A percentile compares a stretch with the other conserved stretches of the same genome.
These are phyloP conservation scores for Odontarrhena argentea DNA, from an alignment of 345 rosid species.

Conservation along the genomic window DNA sequence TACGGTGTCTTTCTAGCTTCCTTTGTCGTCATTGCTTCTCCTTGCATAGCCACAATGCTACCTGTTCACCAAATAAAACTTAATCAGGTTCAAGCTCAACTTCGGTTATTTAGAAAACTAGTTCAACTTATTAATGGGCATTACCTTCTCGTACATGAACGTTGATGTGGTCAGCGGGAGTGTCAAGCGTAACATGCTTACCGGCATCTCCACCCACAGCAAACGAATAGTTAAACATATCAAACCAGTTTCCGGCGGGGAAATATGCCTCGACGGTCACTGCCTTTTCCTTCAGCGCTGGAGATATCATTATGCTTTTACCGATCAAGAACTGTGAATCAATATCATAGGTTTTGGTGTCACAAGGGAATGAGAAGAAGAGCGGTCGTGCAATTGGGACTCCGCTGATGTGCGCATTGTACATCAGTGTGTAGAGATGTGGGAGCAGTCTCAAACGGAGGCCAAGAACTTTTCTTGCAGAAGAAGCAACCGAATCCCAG, in stretches of 20 bases:
- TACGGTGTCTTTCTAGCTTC: slow-evolving; percentile 59
- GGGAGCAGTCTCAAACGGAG: slow-evolving; percentile 74
- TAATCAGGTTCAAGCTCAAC: not conserved
- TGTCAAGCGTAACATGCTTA: slow-evolving; percentile 44
- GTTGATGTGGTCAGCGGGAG: slow-evolving; percentile 60
- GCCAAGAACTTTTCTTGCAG: slow-evolving; percentile 68
- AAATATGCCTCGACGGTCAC: slow-evolving; percentile 56
- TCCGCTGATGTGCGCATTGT: slow-evolving; percentile 58
- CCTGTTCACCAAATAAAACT: slow-evolving; percentile 25
- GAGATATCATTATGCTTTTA: slow-evolving; percentile 63
- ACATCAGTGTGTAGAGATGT: slow-evolving; percentile 68
- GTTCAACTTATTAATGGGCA: not conserved
- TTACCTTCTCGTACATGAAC: slow-evolving; percentile 65
- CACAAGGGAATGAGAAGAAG: slow-evolving; percentile 71
- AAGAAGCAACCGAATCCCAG: slow-evolving; percentile 73
- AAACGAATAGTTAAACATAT: slow-evolving; percentile 61
- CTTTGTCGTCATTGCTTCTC: slow-evolving; percentile 60
- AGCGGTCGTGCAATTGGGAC: slow-evolving; percentile 75
- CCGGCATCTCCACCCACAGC: slow-evolving; percentile 45
- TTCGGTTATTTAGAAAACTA: not conserved
- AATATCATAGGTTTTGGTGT: slow-evolving; percentile 53
- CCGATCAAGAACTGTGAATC: slow-evolving; percentile 61
- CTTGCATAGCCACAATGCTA: slow-evolving; percentile 68
- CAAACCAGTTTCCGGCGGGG: slow-evolving; percentile 73
- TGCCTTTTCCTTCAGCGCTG: slow-evolving; percentile 47